Evolutionary conservation across 768 basidiomycete species (phyloP).

Genomic region (Kwoniella bestiolae): DNA sequence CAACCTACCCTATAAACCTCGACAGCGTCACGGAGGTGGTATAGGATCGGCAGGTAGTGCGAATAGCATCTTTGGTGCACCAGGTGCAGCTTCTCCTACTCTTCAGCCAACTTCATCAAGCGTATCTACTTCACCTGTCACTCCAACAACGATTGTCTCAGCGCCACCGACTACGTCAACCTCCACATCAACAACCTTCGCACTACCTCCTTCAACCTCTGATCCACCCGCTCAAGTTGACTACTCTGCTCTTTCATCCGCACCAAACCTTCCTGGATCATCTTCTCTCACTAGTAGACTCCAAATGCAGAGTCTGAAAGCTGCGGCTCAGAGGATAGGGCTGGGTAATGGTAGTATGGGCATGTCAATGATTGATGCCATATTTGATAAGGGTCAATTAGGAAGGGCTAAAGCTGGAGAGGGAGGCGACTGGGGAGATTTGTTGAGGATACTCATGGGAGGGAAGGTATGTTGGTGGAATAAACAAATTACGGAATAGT

Average conservation of each 20-base stretch:
- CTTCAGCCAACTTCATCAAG: slow-evolving; percentile 8
- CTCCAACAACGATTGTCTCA: slow-evolving; percentile 26
- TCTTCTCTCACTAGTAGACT: slow-evolving; percentile 43
- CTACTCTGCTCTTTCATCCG: background rate
- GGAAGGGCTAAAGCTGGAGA: slow-evolving; percentile 36
- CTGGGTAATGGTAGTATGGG: slow-evolving; percentile 55
- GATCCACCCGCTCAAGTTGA: slow-evolving; percentile 18
- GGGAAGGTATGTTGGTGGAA: slow-evolving; percentile 47
- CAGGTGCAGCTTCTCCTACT: slow-evolving; percentile 14
- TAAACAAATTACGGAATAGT: background rate
- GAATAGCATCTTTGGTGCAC: slow-evolving; percentile 19
- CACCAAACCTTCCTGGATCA: slow-evolving; percentile 9
- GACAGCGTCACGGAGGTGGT: slow-evolving; percentile 42
- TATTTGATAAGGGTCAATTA: slow-evolving; percentile 53
- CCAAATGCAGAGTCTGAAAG: slow-evolving; percentile 57
- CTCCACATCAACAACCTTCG: slow-evolving; percentile 48
- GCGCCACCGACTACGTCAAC: slow-evolving; percentile 44
- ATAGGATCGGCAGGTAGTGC: slow-evolving; percentile 32
- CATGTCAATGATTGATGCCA: slow-evolving; percentile 57
- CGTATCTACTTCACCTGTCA: slow-evolving; percentile 19
- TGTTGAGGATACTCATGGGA: slow-evolving; percentile 44
- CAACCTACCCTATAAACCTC: slow-evolving; percentile 51
- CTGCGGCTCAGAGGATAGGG: slow-evolving; percentile 55
- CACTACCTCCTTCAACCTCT: slow-evolving; percentile 38
- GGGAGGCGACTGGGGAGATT: slow-evolving; percentile 53